Evolutionary conservation across 2,329 filamentous ascomycete species (phyloP).

Genomic region (Fusarium anthophilum): DNA sequence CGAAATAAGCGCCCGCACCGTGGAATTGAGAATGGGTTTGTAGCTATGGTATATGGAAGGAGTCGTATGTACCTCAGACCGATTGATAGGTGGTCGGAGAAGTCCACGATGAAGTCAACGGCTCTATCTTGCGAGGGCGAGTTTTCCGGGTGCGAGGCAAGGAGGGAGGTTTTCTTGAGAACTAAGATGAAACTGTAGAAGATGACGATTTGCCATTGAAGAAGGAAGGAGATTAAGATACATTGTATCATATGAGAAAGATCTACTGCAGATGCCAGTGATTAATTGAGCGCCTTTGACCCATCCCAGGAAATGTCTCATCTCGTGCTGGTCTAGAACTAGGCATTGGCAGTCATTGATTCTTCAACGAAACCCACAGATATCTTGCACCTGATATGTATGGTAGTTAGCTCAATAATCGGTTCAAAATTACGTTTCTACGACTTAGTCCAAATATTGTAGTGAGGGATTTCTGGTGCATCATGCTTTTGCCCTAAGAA

Average conservation of each 20-base stretch:
- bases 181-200: too few species aligned
- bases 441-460: neutral
- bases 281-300: neutral
- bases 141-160: fast-evolving
- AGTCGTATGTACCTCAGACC: neutral
- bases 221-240: neutral
- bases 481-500: neutral
- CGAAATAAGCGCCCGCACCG: neutral
- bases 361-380: neutral
- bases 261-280: neutral
- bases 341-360: too few species aligned
- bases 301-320: neutral
- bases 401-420: too few species aligned
- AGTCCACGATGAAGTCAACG: neutral
- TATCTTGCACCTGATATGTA: fast-evolving
- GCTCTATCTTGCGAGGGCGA: neutral
- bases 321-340: neutral
- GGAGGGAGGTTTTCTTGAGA: neutral
- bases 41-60: neutral
- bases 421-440: neutral
- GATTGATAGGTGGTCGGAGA: slow-evolving; percentile 4
- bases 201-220: fast-evolving
- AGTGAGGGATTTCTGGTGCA: neutral
- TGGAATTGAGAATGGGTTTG: neutral
- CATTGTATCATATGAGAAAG: neutral